phyloP scores from a whole-genome alignment of 768 basidiomycete genomes.

The Termitomyces sp. region DNA sequence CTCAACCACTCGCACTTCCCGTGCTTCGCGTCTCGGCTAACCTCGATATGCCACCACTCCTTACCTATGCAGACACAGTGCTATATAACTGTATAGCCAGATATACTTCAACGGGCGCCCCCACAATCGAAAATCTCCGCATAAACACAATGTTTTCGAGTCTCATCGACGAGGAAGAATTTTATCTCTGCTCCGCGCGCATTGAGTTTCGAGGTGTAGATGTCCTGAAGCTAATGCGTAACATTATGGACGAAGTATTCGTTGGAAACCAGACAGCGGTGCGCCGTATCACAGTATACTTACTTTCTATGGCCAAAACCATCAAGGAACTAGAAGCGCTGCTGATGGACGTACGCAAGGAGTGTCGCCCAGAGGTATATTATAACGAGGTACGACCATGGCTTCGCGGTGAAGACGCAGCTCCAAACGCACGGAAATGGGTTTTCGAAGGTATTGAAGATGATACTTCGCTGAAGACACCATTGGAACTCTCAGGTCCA shows the following conservation, averaged over 20 bases:
- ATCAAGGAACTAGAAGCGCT: constrained; percentile 59
- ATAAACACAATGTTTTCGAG: constrained; percentile 71
- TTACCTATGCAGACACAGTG: constrained; percentile 90
- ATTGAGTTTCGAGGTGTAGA: constrained; percentile 85
- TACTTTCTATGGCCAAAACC: constrained; percentile 54
- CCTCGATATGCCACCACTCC: constrained; percentile 78
- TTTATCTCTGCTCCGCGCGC: constrained; percentile 80
- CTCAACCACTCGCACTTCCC: constrained; percentile 65
- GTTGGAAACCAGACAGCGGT: constrained; percentile 63
- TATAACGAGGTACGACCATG: constrained; percentile 74
- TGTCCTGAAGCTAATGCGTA: constrained; percentile 80
- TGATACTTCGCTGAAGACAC: constrained; percentile 34
- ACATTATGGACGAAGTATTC: constrained; percentile 85
- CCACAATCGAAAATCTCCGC: constrained; percentile 56
- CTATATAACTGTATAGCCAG: constrained; percentile 73
- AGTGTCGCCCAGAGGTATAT: constrained; percentile 68
- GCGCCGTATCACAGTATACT: constrained; percentile 58
- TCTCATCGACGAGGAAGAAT: constrained; percentile 76
- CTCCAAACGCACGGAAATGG: constrained; percentile 37
- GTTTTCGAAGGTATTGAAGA: constrained; percentile 55
- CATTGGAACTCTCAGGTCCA: constrained; percentile 63
- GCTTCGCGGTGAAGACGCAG: constrained; percentile 69
- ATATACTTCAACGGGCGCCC: constrained; percentile 30
- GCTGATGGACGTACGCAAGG: constrained; percentile 58
- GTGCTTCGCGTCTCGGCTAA: constrained; percentile 62